Base-by-base conservation (phyloP, 148 eudicot genomes). In the Vaccinium darrowii region DNA sequence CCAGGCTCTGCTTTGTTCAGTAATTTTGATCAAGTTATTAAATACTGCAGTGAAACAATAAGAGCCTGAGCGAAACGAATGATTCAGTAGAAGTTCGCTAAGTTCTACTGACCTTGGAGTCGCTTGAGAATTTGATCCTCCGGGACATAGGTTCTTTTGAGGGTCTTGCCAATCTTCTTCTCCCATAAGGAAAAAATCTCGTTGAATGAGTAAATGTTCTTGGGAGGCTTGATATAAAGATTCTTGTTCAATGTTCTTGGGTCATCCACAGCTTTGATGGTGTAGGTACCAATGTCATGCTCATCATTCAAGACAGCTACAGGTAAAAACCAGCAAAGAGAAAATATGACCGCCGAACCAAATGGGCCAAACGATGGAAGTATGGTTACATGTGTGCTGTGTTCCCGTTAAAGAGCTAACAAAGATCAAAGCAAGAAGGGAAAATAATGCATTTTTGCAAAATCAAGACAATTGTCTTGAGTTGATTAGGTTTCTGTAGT, bases 101-200 rank as follows among this genome's bases (percentile, higher is more conserved):
- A n/a, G 33, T 23, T 65, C 1, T 65, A 74, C 77, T 63, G n/a
- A 89, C 91, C 91, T 86, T 85, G 80, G 36, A 90, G 87, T 21
- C 87, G 83, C 84, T 85, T 88, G n/a, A 91, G 83, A 75, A 91
- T 9, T 80, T 88, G 82, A n/a, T 91, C 91, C 76, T 88, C 91
- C 0, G 92, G 84, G 47, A 90, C 86, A 80, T 86, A 84, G 30
- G 53, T 84, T 77, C 84, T 90, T 43, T 90, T 86, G 7, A 91
- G 81, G 49, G 88, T 83, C 36, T 90, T 87, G 47, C 89, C 91
- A 63, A 90, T 90, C 82, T 91, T 91, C 79, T 88, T 90, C 91
- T 91, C 93, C 93, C 93, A 91, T 10, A 88, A 82, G 56, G 90
- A 86, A 76, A 90, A 90, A 67, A 91, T 87, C 39, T 91, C 89